These are phyloP conservation scores for Spiromastix sp. DNA, from an alignment of 2,329 filamentous ascomycete genomes.

Conservation along the genomic window DNA sequence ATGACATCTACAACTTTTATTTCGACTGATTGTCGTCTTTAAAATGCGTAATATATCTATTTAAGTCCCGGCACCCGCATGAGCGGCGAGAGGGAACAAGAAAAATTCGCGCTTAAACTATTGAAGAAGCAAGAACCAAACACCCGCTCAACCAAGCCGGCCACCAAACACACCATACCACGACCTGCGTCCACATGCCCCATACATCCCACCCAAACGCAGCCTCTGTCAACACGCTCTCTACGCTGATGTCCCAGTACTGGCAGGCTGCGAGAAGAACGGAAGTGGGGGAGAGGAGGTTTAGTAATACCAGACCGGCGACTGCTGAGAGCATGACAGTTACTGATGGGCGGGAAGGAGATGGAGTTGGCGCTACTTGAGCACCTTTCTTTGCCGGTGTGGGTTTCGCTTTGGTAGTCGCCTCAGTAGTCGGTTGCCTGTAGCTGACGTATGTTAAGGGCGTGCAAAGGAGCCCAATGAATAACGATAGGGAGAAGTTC, in stretches of 20 bases:
- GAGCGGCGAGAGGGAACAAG: too few relatives aligned
- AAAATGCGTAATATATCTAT: too few relatives aligned
- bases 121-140: constrained; percentile 24
- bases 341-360: background rate
- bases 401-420: background rate
- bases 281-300: constrained; percentile 50
- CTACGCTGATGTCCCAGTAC: constrained; percentile 40
- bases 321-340: constrained; percentile 12
- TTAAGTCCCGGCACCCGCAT: too few relatives aligned
- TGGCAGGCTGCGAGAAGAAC: constrained; percentile 41
- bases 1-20: too few relatives aligned
- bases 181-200: constrained; percentile 78
- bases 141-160: constrained; percentile 69
- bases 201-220: constrained; percentile 83
- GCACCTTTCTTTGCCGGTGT: background rate
- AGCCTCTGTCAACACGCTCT: constrained; percentile 56
- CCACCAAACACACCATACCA: constrained; percentile 95
- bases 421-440: constrained; percentile 11
- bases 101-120: constrained; percentile 13
- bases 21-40: too few relatives aligned
- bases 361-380: too few relatives aligned
- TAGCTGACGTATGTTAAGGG: constrained; percentile 64
- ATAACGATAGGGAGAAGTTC: constrained; percentile 84
- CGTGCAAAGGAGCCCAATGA: constrained; percentile 67
- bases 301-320: constrained; percentile 39